Base-by-base conservation (phyloP, 2,329 filamentous ascomycete species). In the Microsporum ferrugineum region DNA sequence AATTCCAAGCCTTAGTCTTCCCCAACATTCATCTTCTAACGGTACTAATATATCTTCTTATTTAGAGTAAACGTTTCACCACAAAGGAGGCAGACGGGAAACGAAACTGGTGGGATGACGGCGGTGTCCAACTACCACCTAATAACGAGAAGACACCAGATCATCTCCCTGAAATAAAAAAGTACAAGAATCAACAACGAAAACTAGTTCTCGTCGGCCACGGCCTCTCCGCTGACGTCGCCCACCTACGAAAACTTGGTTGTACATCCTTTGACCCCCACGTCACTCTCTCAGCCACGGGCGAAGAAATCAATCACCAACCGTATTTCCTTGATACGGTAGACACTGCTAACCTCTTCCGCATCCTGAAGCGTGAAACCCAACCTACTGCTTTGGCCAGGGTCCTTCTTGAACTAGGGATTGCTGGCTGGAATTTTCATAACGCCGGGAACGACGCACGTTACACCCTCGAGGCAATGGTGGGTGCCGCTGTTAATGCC, bases 391-490 rank as follows among this genome's bases (percentile, higher is more conserved):
- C 80, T 1, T 79, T 97, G 1, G 76, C 75, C 0, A 75, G 67
- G 4, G 78, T 95, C 12, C 80, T 96, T 29, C 68, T 73, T 4
- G 80, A 86, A 4, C 77, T 96, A 33, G 82, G 81, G 2, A 82
- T 95, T 6, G 67, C 75, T 0, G 82, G 79, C 47, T 82, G 78
- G 72, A 79, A 88, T 66, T 77, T 92, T n/a, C 91, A 96, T 73
- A 95, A 95, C 69, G 91, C 86, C 0, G 82, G 91, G 1, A 96
- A 96, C 65, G 91, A 96, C 70, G 90, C 91, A 0, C 81, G 85
- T 1, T 94, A 88, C 70, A 92, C 89, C 0, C 74, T 95, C 64
- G 84, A 86, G 63, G 87, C 84, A 5, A 82, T 94, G 79, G 71
- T 96, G 5, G 82, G 77, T 3, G 81, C 89, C 63, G 79, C 78